These are phyloP conservation scores for Globisporangium emineosum DNA, from an alignment of 352 stramenopile genomes.

Conservation along the genomic window DNA sequence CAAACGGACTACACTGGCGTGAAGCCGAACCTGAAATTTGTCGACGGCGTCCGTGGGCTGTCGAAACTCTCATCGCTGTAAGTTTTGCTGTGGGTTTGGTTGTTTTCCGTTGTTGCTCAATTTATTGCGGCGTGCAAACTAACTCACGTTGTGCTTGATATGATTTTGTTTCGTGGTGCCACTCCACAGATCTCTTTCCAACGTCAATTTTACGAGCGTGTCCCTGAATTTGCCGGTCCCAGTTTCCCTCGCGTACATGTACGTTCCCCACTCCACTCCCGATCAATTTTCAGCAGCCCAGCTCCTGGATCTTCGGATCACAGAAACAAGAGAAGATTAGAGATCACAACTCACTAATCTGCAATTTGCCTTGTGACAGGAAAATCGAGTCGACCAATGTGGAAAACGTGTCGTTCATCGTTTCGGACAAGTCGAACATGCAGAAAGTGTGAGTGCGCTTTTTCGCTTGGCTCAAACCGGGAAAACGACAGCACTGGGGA, in stretches of 20 bases:
- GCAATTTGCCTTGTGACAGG: neutral
- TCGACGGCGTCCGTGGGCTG: slow-evolving; percentile 9
- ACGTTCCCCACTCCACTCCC: neutral
- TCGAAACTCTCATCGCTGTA: slow-evolving; percentile 14
- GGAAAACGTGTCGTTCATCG: neutral
- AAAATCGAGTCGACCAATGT: slow-evolving; percentile 2
- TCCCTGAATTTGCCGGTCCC: slow-evolving; percentile 1
- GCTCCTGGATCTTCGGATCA: no score
- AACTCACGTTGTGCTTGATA: no score
- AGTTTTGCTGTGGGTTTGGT: neutral
- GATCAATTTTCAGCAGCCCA: neutral
- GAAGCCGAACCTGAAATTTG: neutral
- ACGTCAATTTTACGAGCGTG: neutral
- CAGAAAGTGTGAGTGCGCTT: neutral
- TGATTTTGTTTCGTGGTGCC: neutral
- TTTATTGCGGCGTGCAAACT: no score
- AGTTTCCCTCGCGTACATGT: slow-evolving; percentile 1
- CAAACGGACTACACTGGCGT: neutral
- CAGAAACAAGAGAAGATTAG: no score
- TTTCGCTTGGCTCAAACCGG: no score
- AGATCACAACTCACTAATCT: no score
- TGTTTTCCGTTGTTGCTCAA: no score
- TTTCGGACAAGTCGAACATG: neutral
- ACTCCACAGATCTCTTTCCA: slow-evolving; percentile 4
- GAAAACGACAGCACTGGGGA: no score